Evolutionary conservation across 805 yeast species (phyloP), one percentile per base, ranked within the genome.

Genomic region (Metschnikowia orientalis): DNA sequence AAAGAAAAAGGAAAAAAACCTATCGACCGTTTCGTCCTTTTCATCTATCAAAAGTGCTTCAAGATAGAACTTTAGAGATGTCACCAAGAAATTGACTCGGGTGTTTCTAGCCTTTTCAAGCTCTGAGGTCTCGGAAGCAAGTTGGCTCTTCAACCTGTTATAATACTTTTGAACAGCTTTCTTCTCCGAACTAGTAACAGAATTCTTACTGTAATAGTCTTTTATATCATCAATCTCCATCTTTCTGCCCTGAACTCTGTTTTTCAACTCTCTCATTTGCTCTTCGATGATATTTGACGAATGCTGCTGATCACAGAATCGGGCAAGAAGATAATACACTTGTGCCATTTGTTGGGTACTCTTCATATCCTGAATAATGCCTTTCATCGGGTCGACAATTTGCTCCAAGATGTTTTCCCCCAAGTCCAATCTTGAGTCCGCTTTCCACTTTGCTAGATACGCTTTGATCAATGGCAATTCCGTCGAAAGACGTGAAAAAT

Each of bases 1-100:
- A 23, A 90, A 64, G 95, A 97, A 90, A 8, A 90, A 54, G 0
- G 89, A 82, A 54, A 89, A 81, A 41, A 89, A 81, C 35, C 84
- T 73, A 50, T 86, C 94, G 18, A 81, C 60, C 31, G 75, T 81
- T 38, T 73, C 75, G 33, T 69, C 72, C 38, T 53, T 63, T 3
- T 43, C 49, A 21, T 49, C 47, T 26, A 67, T 54, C 12, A 67
- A 52, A n/a, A 83, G 56, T 10, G 82, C 63, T 25, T 61, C 66
- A 32, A 87, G 48, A 48, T 80, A 85, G 42, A 73, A 80, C 14
- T 66, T 69, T 10, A 80, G 61, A 0, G 94, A 75, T 20, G 73
- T 69, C 15, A 57, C 56, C 5, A 77, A 62, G 46, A 79, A 75
- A 2, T 50, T 55, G 16, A 59, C 56, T 29, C 61, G 63, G 30